Percentiles rank a stretch among this genome's conserved stretches.
Conservation (phyloP, 208 protist species). For the Tritrichomonas foetus region DNA sequence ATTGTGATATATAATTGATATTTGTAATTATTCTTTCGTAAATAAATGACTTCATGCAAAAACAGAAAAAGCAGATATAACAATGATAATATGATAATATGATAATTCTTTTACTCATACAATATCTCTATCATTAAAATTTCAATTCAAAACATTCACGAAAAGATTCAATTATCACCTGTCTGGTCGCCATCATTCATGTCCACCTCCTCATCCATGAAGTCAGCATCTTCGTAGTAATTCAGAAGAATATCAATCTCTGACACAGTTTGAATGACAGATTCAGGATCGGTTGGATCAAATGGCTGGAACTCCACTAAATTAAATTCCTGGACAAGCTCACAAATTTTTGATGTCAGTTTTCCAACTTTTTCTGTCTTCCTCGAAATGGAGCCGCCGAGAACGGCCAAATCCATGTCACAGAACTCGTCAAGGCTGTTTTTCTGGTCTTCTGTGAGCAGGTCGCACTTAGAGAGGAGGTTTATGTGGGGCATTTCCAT, state of each 20-base stretch:
- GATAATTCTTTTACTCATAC: no score
- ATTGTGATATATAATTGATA: no score
- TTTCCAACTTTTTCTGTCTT: not conserved
- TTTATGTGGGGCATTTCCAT: slow-evolving; percentile 30
- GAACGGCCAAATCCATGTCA: not conserved
- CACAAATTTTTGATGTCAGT: slow-evolving; percentile 34
- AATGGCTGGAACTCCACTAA: not conserved
- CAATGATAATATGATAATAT: no score
- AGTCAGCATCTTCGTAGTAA: slow-evolving; percentile 20
- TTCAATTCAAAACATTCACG: no score
- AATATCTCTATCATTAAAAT: no score
- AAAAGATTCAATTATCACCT: no score
- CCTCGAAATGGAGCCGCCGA: not conserved
- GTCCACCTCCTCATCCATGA: no score
- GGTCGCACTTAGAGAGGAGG: slow-evolving; percentile 18
- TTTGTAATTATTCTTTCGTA: no score
- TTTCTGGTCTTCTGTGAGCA: not conserved
- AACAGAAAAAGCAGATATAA: no score
- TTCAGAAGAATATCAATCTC: slow-evolving; percentile 10
- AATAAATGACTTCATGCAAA: no score
- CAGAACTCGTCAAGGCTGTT: not conserved
- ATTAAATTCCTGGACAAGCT: not conserved
- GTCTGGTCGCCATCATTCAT: no score
- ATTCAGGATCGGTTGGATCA: not conserved
- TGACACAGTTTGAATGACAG: not conserved